Base-by-base conservation (phyloP, 352 stramenopile genomes). In the Globisporangium yorkense region DNA sequence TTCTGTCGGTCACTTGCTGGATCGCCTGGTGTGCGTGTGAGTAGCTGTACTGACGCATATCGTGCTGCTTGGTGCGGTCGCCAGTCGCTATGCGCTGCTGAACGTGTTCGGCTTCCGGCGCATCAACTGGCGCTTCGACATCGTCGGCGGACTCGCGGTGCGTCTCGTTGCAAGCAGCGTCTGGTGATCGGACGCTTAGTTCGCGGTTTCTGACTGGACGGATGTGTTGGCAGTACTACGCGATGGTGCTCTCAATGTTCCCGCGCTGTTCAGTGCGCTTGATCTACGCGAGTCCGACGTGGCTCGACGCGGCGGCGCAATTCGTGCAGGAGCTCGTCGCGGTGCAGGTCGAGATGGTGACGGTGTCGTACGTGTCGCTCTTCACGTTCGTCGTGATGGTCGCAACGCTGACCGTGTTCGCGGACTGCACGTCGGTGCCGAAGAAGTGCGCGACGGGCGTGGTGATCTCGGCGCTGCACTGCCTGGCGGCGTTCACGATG, bases 51-150 rank as follows among this genome's bases (percentile, higher is more conserved):
- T 61, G 21, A 50, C 24, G 15, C 8, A n/a, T 12, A 43, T 59
- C 39, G 16, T 62, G 35, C 7, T 51, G 10, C 4, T 35, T 27
- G 5, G 6, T 9, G 20, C 15, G 20, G 5, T 43, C 5, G 29
- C 18, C 65, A 95, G 83, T 63, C 85, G 84, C 43, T 93, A 93
- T 37, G 76, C 85, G 12, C 52, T 95, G 40, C 62, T 95, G 31
- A 95, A 93, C 47, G 83, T 93, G 15, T 80, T 95, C 54, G 85
- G 84, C 45, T 97, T 97, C 70, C 88, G 90, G 2, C 92, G 88
- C 51, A 88, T 96, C 56, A 97, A 97, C 63, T 98, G 92, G 92
- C 76, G 89, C 24, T 96, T 97, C 48, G 92, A 98, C 75, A 80
- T 97, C 49, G 76, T 97, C 21, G 91, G 90, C 31, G 87, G 87